Evolutionary conservation across 768 basidiomycete species (phyloP).

Genomic region (Termitomyces sp.): DNA sequence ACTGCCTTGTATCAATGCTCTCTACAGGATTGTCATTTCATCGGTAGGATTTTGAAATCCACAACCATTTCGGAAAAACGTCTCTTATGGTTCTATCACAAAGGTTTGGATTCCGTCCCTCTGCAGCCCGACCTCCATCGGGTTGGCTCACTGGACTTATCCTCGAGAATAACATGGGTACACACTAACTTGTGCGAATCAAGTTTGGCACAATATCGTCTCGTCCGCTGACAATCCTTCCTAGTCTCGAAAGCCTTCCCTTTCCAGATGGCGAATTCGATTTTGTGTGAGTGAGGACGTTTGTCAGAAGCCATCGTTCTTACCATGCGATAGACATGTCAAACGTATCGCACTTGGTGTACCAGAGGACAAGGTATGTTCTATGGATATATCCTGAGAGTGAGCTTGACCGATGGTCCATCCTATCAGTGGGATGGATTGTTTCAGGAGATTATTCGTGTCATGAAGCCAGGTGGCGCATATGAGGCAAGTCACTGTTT

Average conservation of each 20-base stretch:
- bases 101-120: constrained; percentile 67
- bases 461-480: constrained; percentile 71
- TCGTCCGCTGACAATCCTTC: neutral
- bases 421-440: constrained; percentile 54
- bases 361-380: constrained; percentile 63
- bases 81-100: neutral
- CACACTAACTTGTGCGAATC: constrained; percentile 65
- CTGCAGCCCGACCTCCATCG: constrained; percentile 63
- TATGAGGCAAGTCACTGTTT: constrained; percentile 44
- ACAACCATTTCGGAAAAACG: neutral
- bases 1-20: constrained; percentile 1
- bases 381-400: neutral
- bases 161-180: constrained; percentile 62
- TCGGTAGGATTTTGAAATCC: constrained; percentile 34
- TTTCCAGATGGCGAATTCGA: constrained; percentile 73
- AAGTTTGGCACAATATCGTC: neutral
- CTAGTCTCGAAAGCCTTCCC: constrained; percentile 61
- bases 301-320: constrained; percentile 1
- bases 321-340: constrained; percentile 41
- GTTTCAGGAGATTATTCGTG: constrained; percentile 63
- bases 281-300: constrained; percentile 49
- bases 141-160: constrained; percentile 50
- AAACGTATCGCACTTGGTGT: constrained; percentile 70
- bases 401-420: neutral
- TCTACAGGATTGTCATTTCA: constrained; percentile 50